Base-by-base conservation (phyloP, 2,329 filamentous ascomycete genomes). In the Ophiostoma sp. region DNA sequence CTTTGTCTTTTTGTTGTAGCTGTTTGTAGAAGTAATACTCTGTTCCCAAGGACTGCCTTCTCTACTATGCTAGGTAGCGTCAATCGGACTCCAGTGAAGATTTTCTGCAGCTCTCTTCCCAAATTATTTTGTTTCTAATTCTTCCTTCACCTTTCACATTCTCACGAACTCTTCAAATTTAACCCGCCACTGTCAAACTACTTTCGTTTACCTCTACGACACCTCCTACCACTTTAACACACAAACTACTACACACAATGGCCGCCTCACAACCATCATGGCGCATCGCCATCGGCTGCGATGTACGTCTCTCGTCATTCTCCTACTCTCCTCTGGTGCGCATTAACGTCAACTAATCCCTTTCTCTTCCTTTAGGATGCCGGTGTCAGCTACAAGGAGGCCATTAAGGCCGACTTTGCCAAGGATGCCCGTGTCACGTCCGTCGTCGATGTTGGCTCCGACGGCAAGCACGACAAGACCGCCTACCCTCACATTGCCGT, bases 301-400 rank as follows among this genome's bases (percentile, higher is more conserved):
- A 88, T 82, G 86, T 87, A 79, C 81, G 85, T 2, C 22, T 17
- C 69, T 2, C 52, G 63, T 39, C 42, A 15, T 1, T 61, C 17
- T 36, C 5, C 22, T 39, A 39, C 28, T 17, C 52, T 22, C 31
- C 22, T n/a, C 52, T 25, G 12, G 4, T 17, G n/a, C 11, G n/a
- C n/a, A n/a, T n/a, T n/a, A n/a, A n/a, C n/a, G n/a, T 19, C 50
- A 31, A 48, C 64, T 72, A 36, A 63, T 42, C 7, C 39, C 31
- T 17, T 31, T 36, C 28, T 69, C 31, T 39, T 31, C 42, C 22
- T 7, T 19, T 39, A 76, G 74, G 76, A 76, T 33, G 93, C 93
- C 74, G 93, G 93, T 80, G 87, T 92, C 78, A 84, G 83, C 77
- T 96, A 96, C 88, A 96, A 95, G 83, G 89, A 90, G 80, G 88